Percentiles rank a stretch among this genome's conserved stretches.
These are phyloP conservation scores for Neophaeococcomyces mojaviensis DNA, from an alignment of 2,329 filamentous ascomycete genomes.

Conservation along the genomic window DNA sequence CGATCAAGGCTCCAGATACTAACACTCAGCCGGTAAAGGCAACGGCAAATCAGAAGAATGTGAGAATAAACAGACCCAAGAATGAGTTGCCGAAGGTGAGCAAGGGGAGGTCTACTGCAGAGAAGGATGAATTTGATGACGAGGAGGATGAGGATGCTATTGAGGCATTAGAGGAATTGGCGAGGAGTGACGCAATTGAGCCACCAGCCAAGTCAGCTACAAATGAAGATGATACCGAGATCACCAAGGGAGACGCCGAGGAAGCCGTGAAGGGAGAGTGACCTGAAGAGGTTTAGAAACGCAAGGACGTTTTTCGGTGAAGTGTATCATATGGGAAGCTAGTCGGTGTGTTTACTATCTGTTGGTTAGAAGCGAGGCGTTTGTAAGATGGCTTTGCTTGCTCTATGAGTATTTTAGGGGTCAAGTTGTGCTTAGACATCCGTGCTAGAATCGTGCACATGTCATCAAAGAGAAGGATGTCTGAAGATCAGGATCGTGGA, in stretches of 20 bases:
- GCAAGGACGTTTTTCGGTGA: no score
- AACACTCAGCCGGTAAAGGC: slow-evolving; percentile 12
- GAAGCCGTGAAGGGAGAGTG: slow-evolving; percentile 14
- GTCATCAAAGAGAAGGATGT: no score
- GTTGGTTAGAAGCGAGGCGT: no score
- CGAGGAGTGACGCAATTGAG: slow-evolving; percentile 13
- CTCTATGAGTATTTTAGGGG: no score
- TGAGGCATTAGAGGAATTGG: slow-evolving; percentile 35
- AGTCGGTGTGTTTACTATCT: no score
- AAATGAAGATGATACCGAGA: slow-evolving; percentile 31
- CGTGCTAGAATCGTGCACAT: no score
- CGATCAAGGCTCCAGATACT: slow-evolving; percentile 13
- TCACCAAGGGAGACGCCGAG: slow-evolving; percentile 29
- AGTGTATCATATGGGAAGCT: no score
- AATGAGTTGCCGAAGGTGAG: slow-evolving; percentile 4
- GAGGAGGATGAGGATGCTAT: slow-evolving; percentile 36
- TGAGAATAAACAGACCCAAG: slow-evolving; percentile 8
- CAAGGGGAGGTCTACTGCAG: slow-evolving; percentile 11
- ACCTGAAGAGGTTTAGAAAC: neutral
- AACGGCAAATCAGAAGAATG: slow-evolving; percentile 9
- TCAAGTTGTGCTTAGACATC: no score
- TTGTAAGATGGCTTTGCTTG: no score
- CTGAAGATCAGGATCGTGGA: no score
- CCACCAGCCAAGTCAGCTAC: slow-evolving; percentile 25
- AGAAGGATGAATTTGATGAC: slow-evolving; percentile 25